These are phyloP conservation scores for Bisporella sp. DNA, from an alignment of 2,329 filamentous ascomycete species.

Conservation along the genomic window DNA sequence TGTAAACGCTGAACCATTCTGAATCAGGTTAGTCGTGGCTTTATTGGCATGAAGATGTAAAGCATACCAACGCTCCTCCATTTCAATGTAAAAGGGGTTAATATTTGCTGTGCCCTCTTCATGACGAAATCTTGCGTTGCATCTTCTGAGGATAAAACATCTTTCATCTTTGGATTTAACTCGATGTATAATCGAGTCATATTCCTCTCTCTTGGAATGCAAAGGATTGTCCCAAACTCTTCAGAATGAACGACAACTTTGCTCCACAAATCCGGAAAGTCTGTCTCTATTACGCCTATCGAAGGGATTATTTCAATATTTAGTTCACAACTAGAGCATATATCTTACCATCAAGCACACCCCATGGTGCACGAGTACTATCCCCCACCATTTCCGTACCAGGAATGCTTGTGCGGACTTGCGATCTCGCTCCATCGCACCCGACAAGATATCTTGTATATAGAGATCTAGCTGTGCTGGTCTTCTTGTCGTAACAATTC, in stretches of 20 bases:
- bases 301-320: slow-evolving; percentile 23
- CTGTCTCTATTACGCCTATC: slow-evolving; percentile 26
- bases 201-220: slow-evolving; percentile 54
- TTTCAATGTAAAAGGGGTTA: slow-evolving; percentile 48
- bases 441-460: slow-evolving; percentile 59
- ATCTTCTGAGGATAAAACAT: slow-evolving; percentile 28
- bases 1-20: slow-evolving; percentile 57
- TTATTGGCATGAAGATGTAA: slow-evolving; percentile 28
- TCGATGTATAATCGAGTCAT: slow-evolving; percentile 60
- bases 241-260: slow-evolving; percentile 48
- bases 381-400: slow-evolving; percentile 52
- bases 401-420: slow-evolving; percentile 42
- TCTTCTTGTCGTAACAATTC: slow-evolving; percentile 46
- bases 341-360: slow-evolving; percentile 43
- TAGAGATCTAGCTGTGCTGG: slow-evolving; percentile 45
- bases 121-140: slow-evolving; percentile 63
- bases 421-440: slow-evolving; percentile 48
- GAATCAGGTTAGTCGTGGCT: slow-evolving; percentile 48
- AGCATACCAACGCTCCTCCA: slow-evolving; percentile 69
- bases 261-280: slow-evolving; percentile 56
- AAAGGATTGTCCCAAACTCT: slow-evolving; percentile 46
- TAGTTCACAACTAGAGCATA: slow-evolving; percentile 26
- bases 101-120: slow-evolving; percentile 54
- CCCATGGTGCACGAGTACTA: slow-evolving; percentile 50
- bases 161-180: slow-evolving; percentile 40